These are phyloP conservation scores for Herpomyces periplanetae DNA, from an alignment of 2,329 filamentous ascomycete species.

Conservation along the genomic window DNA sequence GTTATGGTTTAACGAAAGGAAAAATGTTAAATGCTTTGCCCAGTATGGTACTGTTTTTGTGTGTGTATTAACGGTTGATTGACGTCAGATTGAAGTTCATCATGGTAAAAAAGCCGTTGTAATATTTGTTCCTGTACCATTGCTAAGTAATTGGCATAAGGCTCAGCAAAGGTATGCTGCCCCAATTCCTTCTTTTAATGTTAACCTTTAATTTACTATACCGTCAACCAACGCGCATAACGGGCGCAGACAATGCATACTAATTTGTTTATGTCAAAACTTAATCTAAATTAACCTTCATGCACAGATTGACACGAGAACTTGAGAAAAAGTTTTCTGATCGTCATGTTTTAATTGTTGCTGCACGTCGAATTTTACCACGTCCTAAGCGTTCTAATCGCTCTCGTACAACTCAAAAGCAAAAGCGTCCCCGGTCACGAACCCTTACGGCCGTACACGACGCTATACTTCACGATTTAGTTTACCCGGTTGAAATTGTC, in stretches of 20 bases:
- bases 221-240: too few relatives aligned
- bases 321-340: constrained; percentile 99
- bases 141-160: constrained; percentile 92
- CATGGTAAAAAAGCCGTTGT: constrained; percentile 99
- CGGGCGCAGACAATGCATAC: constrained; percentile 1
- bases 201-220: too few relatives aligned
- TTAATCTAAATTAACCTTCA: constrained; percentile 2
- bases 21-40: too few relatives aligned
- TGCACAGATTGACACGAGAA: constrained; percentile 64
- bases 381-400: constrained; percentile 93
- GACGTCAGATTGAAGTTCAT: constrained; percentile 99
- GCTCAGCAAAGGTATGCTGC: constrained; percentile 83
- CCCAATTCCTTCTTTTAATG: constrained; percentile 1
- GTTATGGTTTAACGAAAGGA: too few relatives aligned
- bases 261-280: constrained; percentile 1
- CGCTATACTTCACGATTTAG: constrained; percentile 81
- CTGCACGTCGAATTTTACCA: constrained; percentile 89
- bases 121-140: constrained; percentile 99
- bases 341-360: constrained; percentile 95
- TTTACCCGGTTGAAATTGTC: constrained; percentile 98
- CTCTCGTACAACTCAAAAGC: constrained; percentile 75
- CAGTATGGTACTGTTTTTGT: too few relatives aligned
- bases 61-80: too few relatives aligned
- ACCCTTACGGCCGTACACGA: constrained; percentile 97
- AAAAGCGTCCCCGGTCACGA: constrained; percentile 93